Base-by-base conservation (phyloP, 2,329 filamentous ascomycete genomes). In the Incumbomyces delicatus region DNA sequence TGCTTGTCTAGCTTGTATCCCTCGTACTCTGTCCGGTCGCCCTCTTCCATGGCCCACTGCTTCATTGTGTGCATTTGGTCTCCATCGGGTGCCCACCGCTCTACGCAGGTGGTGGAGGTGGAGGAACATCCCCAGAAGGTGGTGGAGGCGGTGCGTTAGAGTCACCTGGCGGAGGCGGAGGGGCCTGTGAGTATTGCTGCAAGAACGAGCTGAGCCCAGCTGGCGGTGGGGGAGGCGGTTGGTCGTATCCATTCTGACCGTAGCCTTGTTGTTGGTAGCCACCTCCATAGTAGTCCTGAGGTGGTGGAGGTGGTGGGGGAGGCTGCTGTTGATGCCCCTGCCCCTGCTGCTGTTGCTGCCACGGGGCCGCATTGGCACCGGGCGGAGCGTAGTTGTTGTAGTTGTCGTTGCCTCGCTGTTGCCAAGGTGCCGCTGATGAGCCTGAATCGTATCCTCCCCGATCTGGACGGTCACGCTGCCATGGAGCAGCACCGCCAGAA, bases 401-500 rank as follows among this genome's bases (percentile, higher is more conserved):
- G 50, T 66, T 63, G 42, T 72, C 68, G 36, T 50, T 52, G 39
- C 55, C 60, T 50, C 58, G 56, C 51, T 71, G 70, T 61, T 74
- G 69, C 87, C 89, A 95, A 6, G 88, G 88, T 56, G 88, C 88
- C 49, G 83, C 18, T 14, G 32, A 51, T 16, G 50, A 53, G 38
- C 34, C 43, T 33, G 59, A 55, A 17, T 59, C 63, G 43, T 70
- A 70, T 53, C 75, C 70, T 36, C 74, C 69, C 44, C 72, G 66
- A 47, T 84, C 80, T 51, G 73, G 72, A 49, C 69, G 66, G 33
- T 83, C 86, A 61, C 85, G 81, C 63, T 94, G 85, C 88, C 88
- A 95, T 42, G 89, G 89, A 66, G 87, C 90, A 56, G 78, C 73
- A 56, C 83, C 31, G 12, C 39, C 48, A 5, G 22, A 27, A 27